phyloP scores from a whole-genome alignment of 306 rosid species.

The Vachellia pachyceras region DNA sequence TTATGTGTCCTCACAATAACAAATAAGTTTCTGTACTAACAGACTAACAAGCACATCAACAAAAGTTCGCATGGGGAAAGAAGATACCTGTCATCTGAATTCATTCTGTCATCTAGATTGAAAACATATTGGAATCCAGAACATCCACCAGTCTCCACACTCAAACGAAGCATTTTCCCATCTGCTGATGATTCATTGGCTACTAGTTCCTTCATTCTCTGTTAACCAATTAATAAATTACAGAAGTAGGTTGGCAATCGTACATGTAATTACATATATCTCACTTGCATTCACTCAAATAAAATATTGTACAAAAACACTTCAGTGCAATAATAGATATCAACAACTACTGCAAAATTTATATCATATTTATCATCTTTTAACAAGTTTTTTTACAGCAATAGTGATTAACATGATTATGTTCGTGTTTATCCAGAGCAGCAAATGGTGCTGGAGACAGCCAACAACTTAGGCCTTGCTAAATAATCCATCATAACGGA shows the following conservation, averaged over 20 bases:
- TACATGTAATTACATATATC: background rate
- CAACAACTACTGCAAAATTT: background rate
- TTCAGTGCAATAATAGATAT: background rate
- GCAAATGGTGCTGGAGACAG: background rate
- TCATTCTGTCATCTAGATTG: conserved; percentile 68
- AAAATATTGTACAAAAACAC: background rate
- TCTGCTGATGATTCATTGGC: conserved; percentile 53
- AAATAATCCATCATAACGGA: background rate
- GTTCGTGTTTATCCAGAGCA: background rate
- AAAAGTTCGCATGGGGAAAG: background rate
- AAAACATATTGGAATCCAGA: conserved; percentile 98
- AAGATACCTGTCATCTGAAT: conserved; percentile 77
- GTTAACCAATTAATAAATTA: conserved; percentile 35
- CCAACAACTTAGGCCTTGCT: background rate
- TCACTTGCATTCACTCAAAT: conserved; percentile 18
- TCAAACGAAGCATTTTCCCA: conserved; percentile 65
- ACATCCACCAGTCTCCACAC: conserved; percentile 97
- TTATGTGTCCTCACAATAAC: background rate
- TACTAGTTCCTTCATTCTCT: conserved; percentile 83
- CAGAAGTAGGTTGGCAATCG: conserved; percentile 13
- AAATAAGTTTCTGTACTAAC: background rate
- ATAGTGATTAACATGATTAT: background rate
- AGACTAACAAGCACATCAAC: background rate
- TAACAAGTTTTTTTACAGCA: no score
- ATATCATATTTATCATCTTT: background rate